phyloP scores from a whole-genome alignment of 176 grass and related monocot species.

The Paspalum vaginatum region DNA sequence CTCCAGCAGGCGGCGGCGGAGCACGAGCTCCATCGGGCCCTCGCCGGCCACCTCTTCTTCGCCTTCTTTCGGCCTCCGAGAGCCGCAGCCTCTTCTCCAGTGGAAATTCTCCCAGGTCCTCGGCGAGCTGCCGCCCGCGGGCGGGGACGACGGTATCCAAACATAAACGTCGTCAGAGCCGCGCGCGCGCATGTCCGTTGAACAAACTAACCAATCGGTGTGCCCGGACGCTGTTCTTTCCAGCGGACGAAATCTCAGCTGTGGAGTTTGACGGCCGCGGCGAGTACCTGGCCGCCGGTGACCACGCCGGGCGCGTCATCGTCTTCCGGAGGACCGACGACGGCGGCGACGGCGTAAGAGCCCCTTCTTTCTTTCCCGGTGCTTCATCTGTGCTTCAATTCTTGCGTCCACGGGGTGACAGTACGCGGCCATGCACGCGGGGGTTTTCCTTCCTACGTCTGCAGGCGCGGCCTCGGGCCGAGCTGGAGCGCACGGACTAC shows the following conservation, averaged over 20 bases:
- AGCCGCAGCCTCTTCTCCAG: background rate
- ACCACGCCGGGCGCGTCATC: conserved; percentile 55
- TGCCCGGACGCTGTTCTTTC: background rate
- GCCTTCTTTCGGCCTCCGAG: background rate
- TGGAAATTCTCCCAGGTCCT: conserved; percentile 70
- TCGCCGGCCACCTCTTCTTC: conserved; percentile 7
- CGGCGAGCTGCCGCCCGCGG: conserved; percentile 43
- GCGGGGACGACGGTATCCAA: too few relatives aligned
- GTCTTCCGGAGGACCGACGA: conserved; percentile 40
- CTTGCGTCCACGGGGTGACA: background rate
- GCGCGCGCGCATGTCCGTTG: background rate
- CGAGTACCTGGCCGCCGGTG: conserved; percentile 48
- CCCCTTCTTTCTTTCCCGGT: background rate
- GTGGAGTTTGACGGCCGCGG: conserved; percentile 52
- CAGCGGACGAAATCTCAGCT: conserved; percentile 49
- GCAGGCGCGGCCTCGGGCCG: background rate
- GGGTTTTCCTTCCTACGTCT: background rate
- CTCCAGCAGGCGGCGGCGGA: conserved; percentile 21
- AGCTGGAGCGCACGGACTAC: conserved; percentile 46
- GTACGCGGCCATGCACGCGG: background rate
- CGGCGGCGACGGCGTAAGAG: conserved; percentile 17
- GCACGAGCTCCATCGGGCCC: conserved; percentile 21
- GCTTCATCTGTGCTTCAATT: background rate
- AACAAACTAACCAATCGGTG: background rate
- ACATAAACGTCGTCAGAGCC: background rate